Base-by-base conservation (phyloP, 352 stramenopile genomes). In the Blastocystis sp. region DNA sequence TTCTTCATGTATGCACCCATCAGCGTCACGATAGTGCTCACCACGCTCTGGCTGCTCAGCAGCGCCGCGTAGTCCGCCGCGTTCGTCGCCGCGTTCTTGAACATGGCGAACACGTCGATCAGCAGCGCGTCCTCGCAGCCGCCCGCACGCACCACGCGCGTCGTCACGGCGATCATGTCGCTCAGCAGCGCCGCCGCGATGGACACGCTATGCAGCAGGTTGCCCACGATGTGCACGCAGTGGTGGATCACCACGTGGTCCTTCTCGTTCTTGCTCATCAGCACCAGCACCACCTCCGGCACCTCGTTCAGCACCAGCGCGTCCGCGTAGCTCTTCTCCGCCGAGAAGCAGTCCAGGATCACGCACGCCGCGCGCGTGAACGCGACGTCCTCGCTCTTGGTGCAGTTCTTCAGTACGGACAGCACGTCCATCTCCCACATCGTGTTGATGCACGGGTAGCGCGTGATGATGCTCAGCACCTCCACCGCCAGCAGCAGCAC, bases 401-500 rank as follows among this genome's bases (percentile, higher is more conserved):
- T 62, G 57, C 52, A 84, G 61, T 70, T 59, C 19, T 48, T 62
- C 45, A 84, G 74, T 54, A 69, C 74, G 10, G 74, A 68, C 54
- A 84, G 61, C 34, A 84, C 74, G 61, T 84, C 74, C 38, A 19
- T 84, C 74, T 84, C 74, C 74, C 74, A 84, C 74, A 84, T 84
- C 19, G 21, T 84, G 54, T 84, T 69, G 3, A 84, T 42, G 54
- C 74, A 84, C 34, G 17, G 11, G 42, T 84, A 84, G 24, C 60
- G 57, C 2, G 74, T 84, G 52, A 84, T 84, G 52, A 84, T 9
- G 24, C 45, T 59, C 21, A 84, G 61, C 1, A 84, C 54, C 52
- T 84, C 21, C 74, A 84, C 52, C 38, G 52, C 54, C n/a, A 66
- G 34, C n/a, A 84, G 21, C 19, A 52, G 34, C 3, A 68, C 52